These are phyloP conservation scores for Tetradesmus obliquus DNA, from an alignment of 139 green algal species.

Conservation along the genomic window DNA sequence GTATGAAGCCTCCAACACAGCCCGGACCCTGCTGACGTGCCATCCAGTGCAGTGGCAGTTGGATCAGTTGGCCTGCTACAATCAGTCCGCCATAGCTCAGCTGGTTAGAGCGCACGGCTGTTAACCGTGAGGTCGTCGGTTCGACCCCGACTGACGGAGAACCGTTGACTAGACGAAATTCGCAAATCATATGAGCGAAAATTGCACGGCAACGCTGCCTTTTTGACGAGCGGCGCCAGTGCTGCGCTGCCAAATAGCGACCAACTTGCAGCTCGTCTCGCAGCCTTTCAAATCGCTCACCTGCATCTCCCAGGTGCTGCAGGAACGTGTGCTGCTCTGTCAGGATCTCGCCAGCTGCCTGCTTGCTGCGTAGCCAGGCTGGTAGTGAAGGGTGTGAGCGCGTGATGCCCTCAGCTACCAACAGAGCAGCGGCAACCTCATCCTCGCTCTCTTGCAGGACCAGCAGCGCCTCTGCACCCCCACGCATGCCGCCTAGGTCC, in stretches of 20 bases:
- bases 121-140: constrained; percentile 44
- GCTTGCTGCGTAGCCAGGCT: constrained; percentile 41
- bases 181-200: too few species aligned
- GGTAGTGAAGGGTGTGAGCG: constrained; percentile 22
- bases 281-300: neutral
- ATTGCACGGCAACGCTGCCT: too few species aligned
- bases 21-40: too few species aligned
- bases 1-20: neutral
- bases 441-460: constrained; percentile 24
- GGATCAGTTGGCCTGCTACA: neutral
- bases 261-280: too few species aligned
- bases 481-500: neutral
- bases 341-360: constrained; percentile 22
- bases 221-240: too few species aligned
- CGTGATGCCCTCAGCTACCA: constrained; percentile 4
- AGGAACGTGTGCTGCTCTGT: constrained; percentile 34
- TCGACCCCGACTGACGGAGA: constrained; percentile 22
- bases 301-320: constrained; percentile 26
- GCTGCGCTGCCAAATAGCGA: too few species aligned
- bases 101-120: constrained; percentile 44
- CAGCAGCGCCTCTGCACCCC: constrained; percentile 15
- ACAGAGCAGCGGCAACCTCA: neutral
- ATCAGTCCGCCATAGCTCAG: neutral
- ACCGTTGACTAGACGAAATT: neutral
- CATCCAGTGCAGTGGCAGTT: neutral